Percentiles rank a stretch among this genome's conserved stretches.
phyloP scores from a whole-genome alignment of 257 asterid genomes.

The Primulina tabacum region DNA sequence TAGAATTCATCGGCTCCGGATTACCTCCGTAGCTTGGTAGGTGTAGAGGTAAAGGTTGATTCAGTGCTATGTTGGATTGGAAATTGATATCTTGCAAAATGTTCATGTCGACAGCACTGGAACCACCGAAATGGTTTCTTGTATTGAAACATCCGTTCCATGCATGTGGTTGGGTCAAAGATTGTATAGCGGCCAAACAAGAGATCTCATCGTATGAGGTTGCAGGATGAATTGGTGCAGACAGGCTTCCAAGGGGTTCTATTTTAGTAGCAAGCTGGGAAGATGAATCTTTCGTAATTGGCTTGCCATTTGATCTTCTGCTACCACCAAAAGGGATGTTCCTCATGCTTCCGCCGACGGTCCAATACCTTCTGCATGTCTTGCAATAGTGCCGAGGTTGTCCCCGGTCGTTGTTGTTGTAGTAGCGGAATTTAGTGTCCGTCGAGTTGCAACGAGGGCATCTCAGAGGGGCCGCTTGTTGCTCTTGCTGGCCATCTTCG shows the following conservation, averaged over 20 bases:
- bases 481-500: slow-evolving; percentile 31
- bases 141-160: slow-evolving; percentile 4
- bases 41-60: slow-evolving; percentile 22
- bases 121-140: slow-evolving; percentile 17
- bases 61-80: slow-evolving; percentile 20
- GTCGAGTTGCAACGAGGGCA: slow-evolving; percentile 37
- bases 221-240: slow-evolving; percentile 8
- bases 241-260: no score
- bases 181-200: slow-evolving; percentile 26
- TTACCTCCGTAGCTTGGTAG: slow-evolving; percentile 13
- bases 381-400: slow-evolving; percentile 43
- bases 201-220: slow-evolving; percentile 25
- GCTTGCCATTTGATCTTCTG: slow-evolving; percentile 19
- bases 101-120: neutral
- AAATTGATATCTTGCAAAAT: slow-evolving; percentile 24
- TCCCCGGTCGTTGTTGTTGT: slow-evolving; percentile 32
- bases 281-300: slow-evolving; percentile 26
- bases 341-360: slow-evolving; percentile 42
- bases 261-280: slow-evolving; percentile 5
- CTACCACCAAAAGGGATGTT: slow-evolving; percentile 37
- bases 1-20: slow-evolving; percentile 15
- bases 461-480: slow-evolving; percentile 20
- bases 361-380: slow-evolving; percentile 40
- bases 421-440: slow-evolving; percentile 36
- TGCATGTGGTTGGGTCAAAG: slow-evolving; percentile 21